phyloP scores from a whole-genome alignment of 306 rosid species.

The Sicyos baderoa region DNA sequence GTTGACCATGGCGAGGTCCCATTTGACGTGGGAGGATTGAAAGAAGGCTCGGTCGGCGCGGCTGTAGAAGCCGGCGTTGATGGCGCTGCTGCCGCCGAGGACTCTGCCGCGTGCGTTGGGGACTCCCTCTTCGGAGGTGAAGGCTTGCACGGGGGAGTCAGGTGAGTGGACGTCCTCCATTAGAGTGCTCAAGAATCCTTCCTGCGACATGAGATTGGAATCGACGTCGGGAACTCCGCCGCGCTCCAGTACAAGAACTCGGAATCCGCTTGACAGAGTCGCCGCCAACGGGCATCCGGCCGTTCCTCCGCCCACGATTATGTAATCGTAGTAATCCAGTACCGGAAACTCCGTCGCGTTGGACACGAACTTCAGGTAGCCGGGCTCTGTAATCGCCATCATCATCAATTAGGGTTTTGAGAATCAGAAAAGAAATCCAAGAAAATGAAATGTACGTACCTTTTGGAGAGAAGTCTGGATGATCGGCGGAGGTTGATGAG shows the following conservation, averaged over 20 bases:
- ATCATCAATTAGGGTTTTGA: too few relatives aligned
- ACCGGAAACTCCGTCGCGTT: constrained; percentile 57
- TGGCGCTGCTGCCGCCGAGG: constrained; percentile 92
- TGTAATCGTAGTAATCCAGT: constrained; percentile 77
- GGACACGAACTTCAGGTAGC: constrained; percentile 42
- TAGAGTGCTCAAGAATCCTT: constrained; percentile 69
- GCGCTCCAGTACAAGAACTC: constrained; percentile 65
- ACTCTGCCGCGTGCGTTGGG: constrained; percentile 80
- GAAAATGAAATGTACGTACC: neutral
- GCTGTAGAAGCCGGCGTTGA: constrained; percentile 92
- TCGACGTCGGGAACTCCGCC: constrained; percentile 45
- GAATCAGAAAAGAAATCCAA: neutral
- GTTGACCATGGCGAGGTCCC: constrained; percentile 54
- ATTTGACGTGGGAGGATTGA: constrained; percentile 26
- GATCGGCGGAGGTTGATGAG: neutral
- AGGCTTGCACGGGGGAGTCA: constrained; percentile 58
- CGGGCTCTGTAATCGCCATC: constrained; percentile 28
- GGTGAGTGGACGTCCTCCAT: constrained; percentile 25
- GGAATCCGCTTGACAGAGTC: constrained; percentile 42
- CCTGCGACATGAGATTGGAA: constrained; percentile 53
- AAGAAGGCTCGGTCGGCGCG: constrained; percentile 62
- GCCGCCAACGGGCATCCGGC: constrained; percentile 93
- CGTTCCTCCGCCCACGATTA: constrained; percentile 85
- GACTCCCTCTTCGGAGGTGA: constrained; percentile 79
- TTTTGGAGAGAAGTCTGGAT: neutral